Conservation (phyloP, 73 alveolate genomes). For the Paramecium octaurelia region DNA sequence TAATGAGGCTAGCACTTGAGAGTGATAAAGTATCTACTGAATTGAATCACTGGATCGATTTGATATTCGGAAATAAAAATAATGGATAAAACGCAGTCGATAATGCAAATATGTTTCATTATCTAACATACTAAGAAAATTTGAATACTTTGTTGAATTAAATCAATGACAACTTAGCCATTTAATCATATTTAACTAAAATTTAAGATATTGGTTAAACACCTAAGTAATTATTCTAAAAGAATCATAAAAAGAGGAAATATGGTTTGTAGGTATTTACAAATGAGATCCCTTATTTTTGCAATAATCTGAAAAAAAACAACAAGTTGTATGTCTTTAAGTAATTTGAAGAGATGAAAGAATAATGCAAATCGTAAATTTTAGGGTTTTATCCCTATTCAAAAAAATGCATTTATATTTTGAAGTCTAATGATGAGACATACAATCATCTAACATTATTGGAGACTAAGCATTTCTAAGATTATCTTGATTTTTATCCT, state of each 20-base stretch:
- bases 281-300: slow-evolving; percentile 60
- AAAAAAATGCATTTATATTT: not conserved
- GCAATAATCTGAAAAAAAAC: slow-evolving; percentile 13
- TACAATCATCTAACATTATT: not conserved
- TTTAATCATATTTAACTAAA: slow-evolving; percentile 74
- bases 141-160: slow-evolving; percentile 67
- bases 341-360: not conserved
- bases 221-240: slow-evolving; percentile 80
- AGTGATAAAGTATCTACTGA: slow-evolving; percentile 64
- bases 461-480: not conserved
- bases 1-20: slow-evolving; percentile 74
- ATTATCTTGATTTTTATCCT: not conserved
- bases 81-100: slow-evolving; percentile 82
- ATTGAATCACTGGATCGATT: slow-evolving; percentile 79
- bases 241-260: slow-evolving; percentile 57
- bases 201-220: slow-evolving; percentile 88
- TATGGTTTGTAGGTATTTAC: slow-evolving; percentile 32
- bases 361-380: not conserved
- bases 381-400: not conserved
- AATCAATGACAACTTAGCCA: slow-evolving; percentile 57
- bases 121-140: slow-evolving; percentile 75
- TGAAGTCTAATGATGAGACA: not conserved
- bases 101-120: slow-evolving; percentile 64
- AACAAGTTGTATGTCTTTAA: slow-evolving; percentile 40
- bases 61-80: slow-evolving; percentile 76